Evolutionary conservation across 441 rosid species (phyloP).

Genomic region (Arabidopsis lyrata): DNA sequence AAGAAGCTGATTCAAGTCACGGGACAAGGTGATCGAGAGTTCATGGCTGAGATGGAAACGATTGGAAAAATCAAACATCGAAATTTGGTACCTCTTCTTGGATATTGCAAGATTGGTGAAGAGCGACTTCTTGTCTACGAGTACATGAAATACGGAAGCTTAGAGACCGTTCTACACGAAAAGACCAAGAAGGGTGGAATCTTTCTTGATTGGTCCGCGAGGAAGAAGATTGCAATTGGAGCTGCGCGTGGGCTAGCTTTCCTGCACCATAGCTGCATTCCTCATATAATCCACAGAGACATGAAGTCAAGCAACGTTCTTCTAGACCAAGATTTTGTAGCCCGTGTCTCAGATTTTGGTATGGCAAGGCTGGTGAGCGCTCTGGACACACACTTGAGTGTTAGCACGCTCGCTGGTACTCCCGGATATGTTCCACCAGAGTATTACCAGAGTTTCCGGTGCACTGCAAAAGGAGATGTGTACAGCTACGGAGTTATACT

Average conservation of each 20-base stretch:
- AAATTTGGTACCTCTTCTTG: conserved; percentile 85
- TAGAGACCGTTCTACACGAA: conserved; percentile 84
- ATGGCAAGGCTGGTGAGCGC: conserved; percentile 95
- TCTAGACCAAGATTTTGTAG: conserved; percentile 80
- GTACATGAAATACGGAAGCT: conserved; percentile 96
- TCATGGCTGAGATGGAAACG: conserved; percentile 98
- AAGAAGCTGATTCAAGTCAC: conserved; percentile 91
- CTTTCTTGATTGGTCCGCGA: conserved; percentile 76
- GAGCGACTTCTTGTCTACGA: conserved; percentile 97
- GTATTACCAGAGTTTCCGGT: conserved; percentile 94
- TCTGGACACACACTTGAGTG: conserved; percentile 90
- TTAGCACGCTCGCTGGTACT: conserved; percentile 95
- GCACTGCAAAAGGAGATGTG: conserved; percentile 96
- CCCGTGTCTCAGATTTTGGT: conserved; percentile 94
- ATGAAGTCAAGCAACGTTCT: conserved; percentile 99
- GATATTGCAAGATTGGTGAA: conserved; percentile 92
- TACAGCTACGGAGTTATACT: conserved; percentile 93
- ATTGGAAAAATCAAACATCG: conserved; percentile 96
- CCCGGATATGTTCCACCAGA: conserved; percentile 97
- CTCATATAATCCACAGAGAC: conserved; percentile 95
- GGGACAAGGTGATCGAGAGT: conserved; percentile 96
- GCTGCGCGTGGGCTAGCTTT: conserved; percentile 97
- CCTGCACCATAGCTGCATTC: conserved; percentile 93
- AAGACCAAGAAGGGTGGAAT: conserved; percentile 55
- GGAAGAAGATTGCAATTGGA: conserved; percentile 88